Evolutionary conservation across 2,329 filamentous ascomycete genomes (phyloP), one percentile per base, ranked within the genome.

Genomic region (Thielaviopsis euricoi): DNA sequence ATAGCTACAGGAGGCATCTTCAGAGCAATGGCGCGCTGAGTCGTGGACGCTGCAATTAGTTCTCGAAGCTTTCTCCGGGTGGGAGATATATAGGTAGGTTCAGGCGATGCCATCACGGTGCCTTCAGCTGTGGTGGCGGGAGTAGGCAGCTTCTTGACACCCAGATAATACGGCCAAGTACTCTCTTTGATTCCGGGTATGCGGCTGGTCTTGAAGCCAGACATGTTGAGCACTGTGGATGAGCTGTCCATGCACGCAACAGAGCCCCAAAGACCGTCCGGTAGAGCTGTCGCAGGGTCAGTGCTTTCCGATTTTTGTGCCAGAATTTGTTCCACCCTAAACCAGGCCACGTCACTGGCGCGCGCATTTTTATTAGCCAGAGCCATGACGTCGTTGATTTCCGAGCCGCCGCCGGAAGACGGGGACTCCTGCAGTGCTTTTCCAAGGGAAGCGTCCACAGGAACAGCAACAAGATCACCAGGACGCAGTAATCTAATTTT

Each of bases 141-240:
- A 54, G 73, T 79, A 0, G 86, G 83, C 13, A 80, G 71, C 62
- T 81, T 81, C 69, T 83, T 87, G 57, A 87, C 76, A 0, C 89
- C 87, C 1, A 96, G 77, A 69, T 96, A 98, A 67, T 90, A 94
- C 62, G 86, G 85, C 90, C 91, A 97, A 19, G 82, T 82, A 67
- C 81, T 95, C 59, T 81, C 80, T 62, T 83, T 80, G 0, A 83
- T 83, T 6, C 86, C 82, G 0, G 91, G 91, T 6, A 95, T 77
- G 55, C 85, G 84, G 65, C 86, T 85, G 52, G 87, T 86, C 65
- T 89, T 87, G 62, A 86, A 94, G 3, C 93, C 93, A 40, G 90
- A 89, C 66, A 95, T 89, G 60, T 90, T 87, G 76, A 97, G 91
- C 60, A 89, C 86, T 3, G 94, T 94, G 60, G 83, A 86, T 6